Evolutionary conservation across 768 basidiomycete genomes (phyloP), one percentile per base, ranked within the genome.

Genomic region (Amanita exitialis): DNA sequence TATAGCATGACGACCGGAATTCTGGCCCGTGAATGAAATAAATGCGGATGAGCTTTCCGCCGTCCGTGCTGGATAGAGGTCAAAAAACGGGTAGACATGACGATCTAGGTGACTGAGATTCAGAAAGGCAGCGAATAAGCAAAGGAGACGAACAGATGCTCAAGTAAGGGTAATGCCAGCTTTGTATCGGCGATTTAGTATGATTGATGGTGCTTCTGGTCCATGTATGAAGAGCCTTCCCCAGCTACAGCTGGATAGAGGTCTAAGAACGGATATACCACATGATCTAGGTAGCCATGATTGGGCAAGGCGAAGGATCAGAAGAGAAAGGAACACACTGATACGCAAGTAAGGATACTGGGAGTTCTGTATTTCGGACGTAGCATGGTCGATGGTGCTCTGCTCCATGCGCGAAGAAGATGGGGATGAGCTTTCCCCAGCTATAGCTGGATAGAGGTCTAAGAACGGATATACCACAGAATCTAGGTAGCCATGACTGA

Each of bases 271-370:
- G 52, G 55, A 49, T 59, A 59, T 10, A 54, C 18, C 1, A 49
- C 32, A 6, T 57, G 54, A 34, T 59, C 57, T 59, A 27, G 34
- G 15, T 8, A 37, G 15, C n/a, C 10, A 45, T 13, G 34, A 21
- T 15, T 32, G 13, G 13, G 32, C 32, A 12, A 13, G 13, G 12
- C 32, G 13, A 32, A 5, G 13, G 13, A 20, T 6, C 32, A 28
- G 9, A 7, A 44, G 36, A 30, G n/a, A 27, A 41, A 9, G 43
- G 13, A 12, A 18, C 15, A 7, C 4, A 28, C 28, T 20, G 35
- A 39, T 56, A 71, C 70, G 72, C 15, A 68, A 56, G 46, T 66
- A 32, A 59, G 53, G 71, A 64, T 52, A 58, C 62, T 5, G 72
- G 72, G 12, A 32, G 12, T 3, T 7, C 30, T 32, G 30, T 12